Evolutionary conservation across 2,329 filamentous ascomycete genomes (phyloP).

Genomic region (Diplodia seriata): DNA sequence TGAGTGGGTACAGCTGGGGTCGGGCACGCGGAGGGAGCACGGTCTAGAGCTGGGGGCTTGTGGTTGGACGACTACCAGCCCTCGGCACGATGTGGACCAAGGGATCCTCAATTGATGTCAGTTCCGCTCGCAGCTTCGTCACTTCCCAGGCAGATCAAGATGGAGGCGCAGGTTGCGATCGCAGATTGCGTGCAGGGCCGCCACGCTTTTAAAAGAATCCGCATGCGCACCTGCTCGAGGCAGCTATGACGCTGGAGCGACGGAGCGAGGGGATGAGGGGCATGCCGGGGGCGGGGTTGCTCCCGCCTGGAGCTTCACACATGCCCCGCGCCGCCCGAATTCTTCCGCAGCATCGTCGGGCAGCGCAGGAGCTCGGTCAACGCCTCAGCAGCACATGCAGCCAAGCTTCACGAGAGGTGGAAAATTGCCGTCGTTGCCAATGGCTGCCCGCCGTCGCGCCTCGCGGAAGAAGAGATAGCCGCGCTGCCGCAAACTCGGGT

Average conservation of each 20-base stretch:
- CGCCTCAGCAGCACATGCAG: slow-evolving; percentile 15
- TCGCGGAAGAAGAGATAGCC: slow-evolving; percentile 26
- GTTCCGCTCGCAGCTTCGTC: slow-evolving; percentile 26
- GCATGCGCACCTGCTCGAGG: background rate
- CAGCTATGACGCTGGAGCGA: slow-evolving; percentile 26
- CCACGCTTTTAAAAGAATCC: slow-evolving; percentile 3
- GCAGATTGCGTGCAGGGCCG: slow-evolving; percentile 11
- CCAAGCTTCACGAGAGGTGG: slow-evolving; percentile 30
- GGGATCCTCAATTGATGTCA: slow-evolving; percentile 33
- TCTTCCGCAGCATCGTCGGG: slow-evolving; percentile 24
- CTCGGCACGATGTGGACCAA: slow-evolving; percentile 31
- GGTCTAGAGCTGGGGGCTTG: slow-evolving; percentile 29
- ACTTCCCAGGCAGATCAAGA: slow-evolving; percentile 20
- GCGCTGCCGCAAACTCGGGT: slow-evolving; percentile 7
- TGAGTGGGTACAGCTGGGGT: slow-evolving; percentile 32
- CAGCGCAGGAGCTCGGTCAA: slow-evolving; percentile 17
- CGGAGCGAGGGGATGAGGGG: slow-evolving; percentile 28
- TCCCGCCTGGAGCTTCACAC: slow-evolving; percentile 1
- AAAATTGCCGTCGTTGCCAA: slow-evolving; percentile 17
- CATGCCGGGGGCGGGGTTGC: slow-evolving; percentile 24
- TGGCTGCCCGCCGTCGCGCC: background rate
- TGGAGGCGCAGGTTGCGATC: slow-evolving; percentile 2
- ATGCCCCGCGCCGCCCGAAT: slow-evolving; percentile 26
- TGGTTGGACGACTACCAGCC: slow-evolving; percentile 28
- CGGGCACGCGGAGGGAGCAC: slow-evolving; percentile 31